Base-by-base conservation (phyloP, 1,284 basidiomycete genomes). In the Peniophora sp. region DNA sequence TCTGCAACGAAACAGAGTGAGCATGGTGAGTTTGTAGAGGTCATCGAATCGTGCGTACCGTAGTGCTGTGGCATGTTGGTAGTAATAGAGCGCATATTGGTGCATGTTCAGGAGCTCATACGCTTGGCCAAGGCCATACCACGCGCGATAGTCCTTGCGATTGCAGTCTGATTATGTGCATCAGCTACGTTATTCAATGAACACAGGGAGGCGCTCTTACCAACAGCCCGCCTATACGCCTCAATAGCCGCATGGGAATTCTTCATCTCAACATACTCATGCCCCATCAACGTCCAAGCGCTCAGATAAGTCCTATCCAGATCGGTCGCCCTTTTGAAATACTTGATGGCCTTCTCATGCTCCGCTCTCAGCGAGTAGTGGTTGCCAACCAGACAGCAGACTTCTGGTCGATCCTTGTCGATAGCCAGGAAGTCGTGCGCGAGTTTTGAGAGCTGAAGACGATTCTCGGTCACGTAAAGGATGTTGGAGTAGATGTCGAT, bases 221-320 rank as follows among this genome's bases (percentile, higher is more conserved):
- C 92, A 54, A 98, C 85, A 51, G 96, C 97, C 62, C 93, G 81
- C 47, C 97, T 81, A 69, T 99, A 99, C 24, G 94, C 92, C 69
- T 98, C 97, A 51, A 98, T 96, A 1, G 97, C 97, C 2, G 97
- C 96, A 73, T 98, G 95, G 16, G 92, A 92, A 68, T 99, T 99
- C 69, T 98, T 98, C 79, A 98, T 84, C 71, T 99, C 97, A 50
- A 99, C 89, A 63, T 93, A 99, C 67, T 98, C 97, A 67, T 99
- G 97, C 0, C 97, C 97, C 86, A 99, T 93, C 55, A 99, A 69
- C n/a, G 96, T 98, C 97, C 97, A 99, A 3, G 97, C 97, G 2
- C 92, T 89, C 20, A 98, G 76, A 67, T 95, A 99, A 3, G 91
- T 93, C 55, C 89, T 80, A 67, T 99, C 96, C 48, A 99, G 80